These are phyloP conservation scores for Pichia sp. DNA, from an alignment of 1,139 yeast species.

Conservation along the genomic window DNA sequence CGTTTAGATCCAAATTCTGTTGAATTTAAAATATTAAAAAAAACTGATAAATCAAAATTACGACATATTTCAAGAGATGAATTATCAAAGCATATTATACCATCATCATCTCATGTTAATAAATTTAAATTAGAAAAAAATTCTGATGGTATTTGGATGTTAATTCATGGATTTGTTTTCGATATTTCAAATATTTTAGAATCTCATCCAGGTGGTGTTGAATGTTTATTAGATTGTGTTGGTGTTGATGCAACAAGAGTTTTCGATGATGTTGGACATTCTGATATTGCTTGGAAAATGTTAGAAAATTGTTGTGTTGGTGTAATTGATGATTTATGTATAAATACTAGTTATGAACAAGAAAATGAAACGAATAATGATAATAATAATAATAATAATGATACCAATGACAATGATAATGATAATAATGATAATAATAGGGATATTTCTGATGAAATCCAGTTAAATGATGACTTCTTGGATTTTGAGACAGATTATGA, in stretches of 20 bases:
- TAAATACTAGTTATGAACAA: neutral
- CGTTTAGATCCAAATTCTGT: slow-evolving; percentile 5
- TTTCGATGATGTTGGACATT: slow-evolving; percentile 32
- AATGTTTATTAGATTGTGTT: slow-evolving; percentile 60
- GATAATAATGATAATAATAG: neutral
- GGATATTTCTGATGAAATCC: too few species aligned
- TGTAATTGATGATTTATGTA: slow-evolving; percentile 8
- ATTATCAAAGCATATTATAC: slow-evolving; percentile 14
- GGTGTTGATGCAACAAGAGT: slow-evolving; percentile 61
- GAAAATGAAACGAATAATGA: neutral
- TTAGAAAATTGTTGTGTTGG: slow-evolving; percentile 27
- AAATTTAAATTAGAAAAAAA: slow-evolving; percentile 22
- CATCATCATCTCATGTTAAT: slow-evolving; percentile 7
- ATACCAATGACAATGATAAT: neutral
- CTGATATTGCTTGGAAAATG: slow-evolving; percentile 30
- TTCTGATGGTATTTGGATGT: slow-evolving; percentile 56
- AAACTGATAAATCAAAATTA: slow-evolving; percentile 4
- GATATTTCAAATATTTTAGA: slow-evolving; percentile 45
- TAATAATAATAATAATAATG: neutral
- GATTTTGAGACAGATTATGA: neutral
- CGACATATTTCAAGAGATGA: slow-evolving; percentile 6
- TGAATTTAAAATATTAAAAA: slow-evolving; percentile 7
- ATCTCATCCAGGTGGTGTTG: slow-evolving; percentile 67
- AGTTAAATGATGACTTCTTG: too few species aligned
- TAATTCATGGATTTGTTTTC: slow-evolving; percentile 56